Percentiles rank a stretch among this genome's conserved stretches.
These are phyloP conservation scores for Penicillium simplicissimum DNA, from an alignment of 495 filamentous ascomycete genomes.

Conservation along the genomic window DNA sequence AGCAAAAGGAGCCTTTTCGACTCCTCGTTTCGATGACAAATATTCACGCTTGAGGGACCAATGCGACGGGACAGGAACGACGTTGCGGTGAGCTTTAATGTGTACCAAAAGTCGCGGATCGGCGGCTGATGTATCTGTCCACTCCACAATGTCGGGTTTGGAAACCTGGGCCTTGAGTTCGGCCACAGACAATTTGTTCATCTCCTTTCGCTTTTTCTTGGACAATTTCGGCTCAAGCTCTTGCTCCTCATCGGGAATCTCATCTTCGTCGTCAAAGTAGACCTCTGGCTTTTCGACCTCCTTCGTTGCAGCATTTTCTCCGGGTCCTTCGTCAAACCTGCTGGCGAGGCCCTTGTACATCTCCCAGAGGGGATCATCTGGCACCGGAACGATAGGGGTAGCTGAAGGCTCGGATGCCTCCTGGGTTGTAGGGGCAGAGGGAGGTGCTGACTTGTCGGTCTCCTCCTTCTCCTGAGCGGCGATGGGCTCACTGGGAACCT, in stretches of 20 bases:
- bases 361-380: constrained; percentile 75
- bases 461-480: constrained; percentile 8
- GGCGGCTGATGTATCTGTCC: constrained; percentile 92
- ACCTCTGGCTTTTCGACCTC: constrained; percentile 84
- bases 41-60: constrained; percentile 98
- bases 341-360: constrained; percentile 79
- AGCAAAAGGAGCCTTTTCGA: constrained; percentile 91
- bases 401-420: constrained; percentile 34
- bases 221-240: constrained; percentile 69
- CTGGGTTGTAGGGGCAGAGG: constrained; percentile 22
- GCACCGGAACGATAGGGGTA: constrained; percentile 46
- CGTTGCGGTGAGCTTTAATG: constrained; percentile 93
- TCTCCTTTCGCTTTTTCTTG: constrained; percentile 89
- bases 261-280: constrained; percentile 82
- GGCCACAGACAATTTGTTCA: constrained; percentile 89
- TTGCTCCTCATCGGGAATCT: constrained; percentile 83
- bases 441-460: neutral
- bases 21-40: constrained; percentile 89
- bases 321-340: constrained; percentile 64
- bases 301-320: constrained; percentile 59
- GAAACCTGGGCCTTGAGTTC: constrained; percentile 89
- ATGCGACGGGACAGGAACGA: constrained; percentile 89
- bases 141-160: constrained; percentile 93
- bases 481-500: constrained; percentile 7
- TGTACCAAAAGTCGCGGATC: constrained; percentile 89